Percentiles rank a stretch among this genome's conserved stretches.
Evolutionary conservation across 352 stramenopile species (phyloP).

Genomic region (Elongisporangium senticosum): DNA sequence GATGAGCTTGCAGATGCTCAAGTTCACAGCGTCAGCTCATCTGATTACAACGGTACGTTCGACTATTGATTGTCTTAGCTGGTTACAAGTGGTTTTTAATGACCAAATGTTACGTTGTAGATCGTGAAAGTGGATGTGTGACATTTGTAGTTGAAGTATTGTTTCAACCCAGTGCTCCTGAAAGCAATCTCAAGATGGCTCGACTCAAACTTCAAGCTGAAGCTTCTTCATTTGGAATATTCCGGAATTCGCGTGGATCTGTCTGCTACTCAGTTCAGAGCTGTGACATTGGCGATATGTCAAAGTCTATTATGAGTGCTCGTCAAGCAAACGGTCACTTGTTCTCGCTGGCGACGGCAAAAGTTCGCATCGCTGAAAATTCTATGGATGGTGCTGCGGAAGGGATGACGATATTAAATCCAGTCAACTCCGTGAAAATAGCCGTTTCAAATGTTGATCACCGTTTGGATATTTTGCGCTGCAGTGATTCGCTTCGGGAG

Average conservation of each 20-base stretch:
- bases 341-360: conserved; percentile 27
- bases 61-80: background rate
- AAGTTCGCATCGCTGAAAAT: conserved; percentile 3
- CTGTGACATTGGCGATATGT: conserved; percentile 45
- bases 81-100: background rate
- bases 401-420: background rate
- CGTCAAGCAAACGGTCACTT: conserved; percentile 12
- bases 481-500: conserved; percentile 27
- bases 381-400: background rate
- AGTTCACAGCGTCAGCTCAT: conserved; percentile 51
- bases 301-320: conserved; percentile 40
- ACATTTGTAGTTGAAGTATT: conserved; percentile 59
- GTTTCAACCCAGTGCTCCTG: conserved; percentile 35
- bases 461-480: conserved; percentile 27
- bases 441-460: conserved; percentile 33
- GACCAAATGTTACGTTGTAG: conserved; percentile 13
- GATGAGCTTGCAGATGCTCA: conserved; percentile 41
- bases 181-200: conserved; percentile 46
- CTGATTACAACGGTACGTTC: conserved; percentile 57
- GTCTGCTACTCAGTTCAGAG: conserved; percentile 45
- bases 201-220: conserved; percentile 55
- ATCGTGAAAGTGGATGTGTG: conserved; percentile 39
- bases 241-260: conserved; percentile 11
- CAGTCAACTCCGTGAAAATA: conserved; percentile 18
- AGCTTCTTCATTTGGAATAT: conserved; percentile 12